A percentile compares a stretch with the other conserved stretches of the same genome.
These are phyloP conservation scores for Monosporozyma yasuniensis DNA, from an alignment of 805 yeast species.

Conservation along the genomic window DNA sequence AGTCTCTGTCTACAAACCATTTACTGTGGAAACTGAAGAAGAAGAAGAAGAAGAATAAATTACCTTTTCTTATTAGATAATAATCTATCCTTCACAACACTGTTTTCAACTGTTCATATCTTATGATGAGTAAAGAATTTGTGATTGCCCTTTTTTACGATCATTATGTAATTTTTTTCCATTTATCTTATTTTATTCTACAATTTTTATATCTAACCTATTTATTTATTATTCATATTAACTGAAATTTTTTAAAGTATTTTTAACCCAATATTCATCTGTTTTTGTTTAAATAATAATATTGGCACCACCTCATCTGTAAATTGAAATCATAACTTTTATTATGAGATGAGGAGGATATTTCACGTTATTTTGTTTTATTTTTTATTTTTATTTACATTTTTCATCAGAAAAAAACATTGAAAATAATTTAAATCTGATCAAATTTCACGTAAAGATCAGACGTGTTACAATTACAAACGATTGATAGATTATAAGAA, in stretches of 20 bases:
- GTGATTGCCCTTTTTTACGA: not conserved
- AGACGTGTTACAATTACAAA: not conserved
- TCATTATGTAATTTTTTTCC: not conserved
- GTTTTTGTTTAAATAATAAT: too few species aligned
- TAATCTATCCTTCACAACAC: not conserved
- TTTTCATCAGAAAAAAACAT: not conserved
- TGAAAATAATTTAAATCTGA: not conserved
- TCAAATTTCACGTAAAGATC: not conserved
- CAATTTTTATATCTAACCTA: too few species aligned
- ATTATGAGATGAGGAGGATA: not conserved
- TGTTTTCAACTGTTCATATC: too few species aligned
- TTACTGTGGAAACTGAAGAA: conserved; percentile 1
- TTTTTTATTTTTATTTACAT: not conserved
- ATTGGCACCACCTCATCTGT: too few species aligned
- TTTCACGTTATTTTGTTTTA: not conserved
- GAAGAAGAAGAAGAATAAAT: not conserved
- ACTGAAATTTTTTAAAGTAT: not conserved
- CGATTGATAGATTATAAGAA: too few species aligned
- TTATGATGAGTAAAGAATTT: too few species aligned
- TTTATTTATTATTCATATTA: not conserved
- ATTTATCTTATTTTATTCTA: not conserved
- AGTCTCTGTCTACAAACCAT: conserved; percentile 28
- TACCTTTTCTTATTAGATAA: too few species aligned
- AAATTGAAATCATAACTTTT: too few species aligned
- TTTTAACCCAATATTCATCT: too few species aligned